Evolutionary conservation across 2,329 filamentous ascomycete species (phyloP), one percentile per base, ranked within the genome.

Genomic region (Apiospora hydei): DNA sequence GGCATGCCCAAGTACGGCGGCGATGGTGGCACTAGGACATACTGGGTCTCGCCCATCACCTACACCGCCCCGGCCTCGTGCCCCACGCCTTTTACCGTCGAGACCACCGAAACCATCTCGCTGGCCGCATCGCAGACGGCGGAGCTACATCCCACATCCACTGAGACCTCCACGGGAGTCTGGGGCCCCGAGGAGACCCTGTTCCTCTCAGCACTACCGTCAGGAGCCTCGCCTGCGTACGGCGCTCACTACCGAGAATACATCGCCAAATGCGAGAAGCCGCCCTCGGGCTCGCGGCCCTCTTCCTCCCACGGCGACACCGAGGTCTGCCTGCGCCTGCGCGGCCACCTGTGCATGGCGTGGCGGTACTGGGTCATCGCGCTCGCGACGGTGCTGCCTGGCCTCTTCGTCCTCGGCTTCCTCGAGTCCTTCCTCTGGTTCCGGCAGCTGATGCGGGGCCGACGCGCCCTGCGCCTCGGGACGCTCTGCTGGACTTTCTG

Each of bases 391-490:
- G 67, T 69, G 18, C 67, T 51, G 8, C 67, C 67, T 8, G 34
- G 44, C 3, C 46, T 69, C 5, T 41, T 69, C 10, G 30, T 53
- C 8, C 46, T 69, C 16, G 67, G 67, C 10, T 69, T 69, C 47
- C 3, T 24, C 46, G 67, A 69, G 47, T 69, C 67, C 46, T 69
- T 69, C 67, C 16, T 49, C 44, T 69, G 67, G 67, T 69, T 69
- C 67, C 26, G 67, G 26, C 46, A 38, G 47, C 30, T 69, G 46
- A 69, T 69, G 67, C 44, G 26, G 7, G 67, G 67, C 46, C 44
- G 47, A 2, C 34, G 21, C 26, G 67, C 67, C 7, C 30, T 69
- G 26, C 67, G 67, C 1, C 21, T 69, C 10, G 67, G 67, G 5
- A 69, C 67, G 11, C 6, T 21, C 30, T 53, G 46, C 30, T 69